A percentile compares a stretch with the other conserved stretches of the same genome.
Conservation (phyloP, 345 rosid genomes). For the Noccaea caerulescens region DNA sequence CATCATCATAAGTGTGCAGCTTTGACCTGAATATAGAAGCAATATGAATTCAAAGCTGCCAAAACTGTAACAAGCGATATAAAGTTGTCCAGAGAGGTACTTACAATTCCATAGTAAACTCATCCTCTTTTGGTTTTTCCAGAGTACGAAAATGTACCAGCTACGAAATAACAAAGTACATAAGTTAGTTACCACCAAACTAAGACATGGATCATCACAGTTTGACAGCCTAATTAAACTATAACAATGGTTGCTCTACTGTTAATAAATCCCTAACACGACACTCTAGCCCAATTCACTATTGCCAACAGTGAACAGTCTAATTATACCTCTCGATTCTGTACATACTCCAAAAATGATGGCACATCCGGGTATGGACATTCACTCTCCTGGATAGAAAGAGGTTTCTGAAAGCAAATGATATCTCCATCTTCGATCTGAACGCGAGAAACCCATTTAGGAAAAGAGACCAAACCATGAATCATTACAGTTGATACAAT, state of each 20-base stretch:
- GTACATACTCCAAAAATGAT: constrained; percentile 88
- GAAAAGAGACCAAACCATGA: constrained; percentile 17
- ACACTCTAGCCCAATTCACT: constrained; percentile 26
- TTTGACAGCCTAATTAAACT: constrained; percentile 8
- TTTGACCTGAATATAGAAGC: constrained; percentile 72
- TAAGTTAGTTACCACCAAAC: constrained; percentile 27
- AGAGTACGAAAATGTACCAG: constrained; percentile 84
- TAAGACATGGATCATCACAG: constrained; percentile 22
- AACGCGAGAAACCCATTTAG: constrained; percentile 29
- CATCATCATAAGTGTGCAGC: constrained; percentile 81
- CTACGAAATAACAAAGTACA: constrained; percentile 46
- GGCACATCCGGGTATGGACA: constrained; percentile 77
- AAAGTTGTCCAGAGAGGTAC: constrained; percentile 41
- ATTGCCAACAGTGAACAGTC: constrained; percentile 18
- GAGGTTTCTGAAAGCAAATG: constrained; percentile 86
- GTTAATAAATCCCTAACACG: constrained; percentile 13
- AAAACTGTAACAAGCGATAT: constrained; percentile 6
- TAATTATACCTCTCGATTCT: constrained; percentile 82
- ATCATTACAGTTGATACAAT: constrained; percentile 15
- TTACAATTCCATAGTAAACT: constrained; percentile 86
- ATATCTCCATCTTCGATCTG: constrained; percentile 98
- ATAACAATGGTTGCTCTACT: constrained; percentile 3
- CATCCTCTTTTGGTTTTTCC: constrained; percentile 93
- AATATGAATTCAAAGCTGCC: constrained; percentile 30
- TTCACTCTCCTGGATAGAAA: constrained; percentile 59